These are phyloP conservation scores for Arthrobotrys entomopaga DNA, from an alignment of 2,329 filamentous ascomycete species.

Conservation along the genomic window DNA sequence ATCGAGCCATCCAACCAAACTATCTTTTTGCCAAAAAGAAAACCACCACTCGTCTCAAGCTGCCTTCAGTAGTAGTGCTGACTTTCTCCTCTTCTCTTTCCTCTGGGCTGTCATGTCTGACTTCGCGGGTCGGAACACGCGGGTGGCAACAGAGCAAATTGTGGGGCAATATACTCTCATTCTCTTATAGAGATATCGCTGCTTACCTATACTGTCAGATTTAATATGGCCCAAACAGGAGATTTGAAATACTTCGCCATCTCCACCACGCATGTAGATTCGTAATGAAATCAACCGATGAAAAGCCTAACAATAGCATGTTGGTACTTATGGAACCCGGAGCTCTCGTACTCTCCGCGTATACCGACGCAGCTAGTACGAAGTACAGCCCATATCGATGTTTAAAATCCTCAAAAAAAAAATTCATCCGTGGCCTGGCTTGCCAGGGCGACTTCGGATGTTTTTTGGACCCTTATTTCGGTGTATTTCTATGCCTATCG, in stretches of 20 bases:
- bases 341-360: slow-evolving; percentile 40
- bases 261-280: slow-evolving; percentile 43
- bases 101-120: slow-evolving; percentile 21
- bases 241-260: slow-evolving; percentile 54
- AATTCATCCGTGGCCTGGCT: slow-evolving; percentile 40
- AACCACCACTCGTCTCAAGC: slow-evolving; percentile 25
- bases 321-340: slow-evolving; percentile 23
- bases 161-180: slow-evolving; percentile 24
- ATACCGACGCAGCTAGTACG: slow-evolving; percentile 37
- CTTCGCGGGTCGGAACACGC: slow-evolving; percentile 54
- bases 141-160: slow-evolving; percentile 45
- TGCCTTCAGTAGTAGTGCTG: slow-evolving; percentile 26
- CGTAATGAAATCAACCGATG: slow-evolving; percentile 20
- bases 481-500: slow-evolving; percentile 23
- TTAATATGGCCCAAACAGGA: slow-evolving; percentile 36
- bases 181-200: slow-evolving; percentile 17
- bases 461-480: slow-evolving; percentile 40
- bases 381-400: too few species aligned
- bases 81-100: slow-evolving; percentile 6
- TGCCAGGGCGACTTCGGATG: slow-evolving; percentile 24
- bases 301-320: slow-evolving; percentile 46
- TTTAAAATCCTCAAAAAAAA: too few species aligned
- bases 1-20: neutral
- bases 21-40: slow-evolving; percentile 7
- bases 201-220: slow-evolving; percentile 53